phyloP scores from a whole-genome alignment of 345 rosid genomes.

The Hypericum perforatum region DNA sequence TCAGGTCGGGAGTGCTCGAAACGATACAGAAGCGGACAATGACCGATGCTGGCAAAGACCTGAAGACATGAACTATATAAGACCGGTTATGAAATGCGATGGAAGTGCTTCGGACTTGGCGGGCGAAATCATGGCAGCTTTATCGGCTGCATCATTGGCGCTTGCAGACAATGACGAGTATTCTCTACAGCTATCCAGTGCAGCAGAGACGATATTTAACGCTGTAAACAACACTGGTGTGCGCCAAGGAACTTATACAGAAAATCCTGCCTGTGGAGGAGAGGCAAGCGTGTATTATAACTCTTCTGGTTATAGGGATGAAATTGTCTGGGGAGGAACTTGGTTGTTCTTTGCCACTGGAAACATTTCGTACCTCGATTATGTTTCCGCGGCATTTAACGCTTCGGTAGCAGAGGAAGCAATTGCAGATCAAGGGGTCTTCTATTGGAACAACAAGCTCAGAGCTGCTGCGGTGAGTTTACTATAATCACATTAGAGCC shows the following conservation, averaged over 20 bases:
- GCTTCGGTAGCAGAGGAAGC: conserved; percentile 33
- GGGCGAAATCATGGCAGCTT: conserved; percentile 45
- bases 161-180: conserved; percentile 34
- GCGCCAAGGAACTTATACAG: conserved; percentile 25
- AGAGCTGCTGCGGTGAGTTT: conserved; percentile 35
- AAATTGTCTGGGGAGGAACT: conserved; percentile 52
- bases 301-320: conserved; percentile 44
- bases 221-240: conserved; percentile 15
- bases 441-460: conserved; percentile 58
- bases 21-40: conserved; percentile 16
- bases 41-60: conserved; percentile 64
- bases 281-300: conserved; percentile 35
- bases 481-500: too few relatives aligned
- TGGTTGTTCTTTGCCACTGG: conserved; percentile 58
- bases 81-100: conserved; percentile 37
- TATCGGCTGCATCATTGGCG: conserved; percentile 51
- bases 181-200: conserved; percentile 16
- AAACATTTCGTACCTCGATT: conserved; percentile 34
- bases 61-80: conserved; percentile 44
- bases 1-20: conserved; percentile 40
- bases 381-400: conserved; percentile 24
- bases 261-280: conserved; percentile 30
- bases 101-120: conserved; percentile 40
- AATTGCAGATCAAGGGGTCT: conserved; percentile 28
- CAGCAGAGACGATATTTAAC: conserved; percentile 32